These are phyloP conservation scores for Paramyrothecium roridum DNA, from an alignment of 2,329 filamentous ascomycete species.

Conservation along the genomic window DNA sequence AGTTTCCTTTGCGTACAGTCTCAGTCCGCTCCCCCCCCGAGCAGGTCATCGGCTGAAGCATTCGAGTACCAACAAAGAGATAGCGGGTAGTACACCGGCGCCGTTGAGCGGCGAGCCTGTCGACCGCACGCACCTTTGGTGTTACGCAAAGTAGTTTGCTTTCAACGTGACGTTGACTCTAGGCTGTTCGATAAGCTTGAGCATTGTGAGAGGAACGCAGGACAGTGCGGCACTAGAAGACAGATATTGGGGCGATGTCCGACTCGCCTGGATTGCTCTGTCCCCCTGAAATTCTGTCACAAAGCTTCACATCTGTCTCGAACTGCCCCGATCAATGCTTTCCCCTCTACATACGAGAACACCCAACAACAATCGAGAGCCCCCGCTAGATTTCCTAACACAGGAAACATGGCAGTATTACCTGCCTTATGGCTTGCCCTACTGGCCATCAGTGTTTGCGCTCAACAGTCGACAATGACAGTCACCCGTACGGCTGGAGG, in stretches of 20 bases:
- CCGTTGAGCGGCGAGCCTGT: neutral
- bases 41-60: neutral
- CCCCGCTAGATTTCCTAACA: neutral
- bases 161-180: neutral
- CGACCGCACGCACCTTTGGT: neutral
- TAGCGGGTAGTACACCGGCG: neutral
- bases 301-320: too few species aligned
- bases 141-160: neutral
- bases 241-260: too few species aligned
- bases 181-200: neutral
- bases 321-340: too few species aligned
- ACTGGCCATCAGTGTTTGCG: neutral
- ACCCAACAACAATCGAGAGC: too few species aligned
- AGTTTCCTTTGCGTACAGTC: neutral
- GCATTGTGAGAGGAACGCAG: too few species aligned
- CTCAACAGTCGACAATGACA: neutral
- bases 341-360: too few species aligned
- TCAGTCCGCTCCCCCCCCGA: neutral
- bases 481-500: neutral
- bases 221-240: too few species aligned
- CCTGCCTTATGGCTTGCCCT: neutral
- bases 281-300: too few species aligned
- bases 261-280: too few species aligned
- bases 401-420: neutral
- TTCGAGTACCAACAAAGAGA: neutral